A percentile compares a stretch with the other conserved stretches of the same genome.
These are phyloP conservation scores for Zangia roseola DNA, from an alignment of 768 basidiomycete genomes.

Conservation along the genomic window DNA sequence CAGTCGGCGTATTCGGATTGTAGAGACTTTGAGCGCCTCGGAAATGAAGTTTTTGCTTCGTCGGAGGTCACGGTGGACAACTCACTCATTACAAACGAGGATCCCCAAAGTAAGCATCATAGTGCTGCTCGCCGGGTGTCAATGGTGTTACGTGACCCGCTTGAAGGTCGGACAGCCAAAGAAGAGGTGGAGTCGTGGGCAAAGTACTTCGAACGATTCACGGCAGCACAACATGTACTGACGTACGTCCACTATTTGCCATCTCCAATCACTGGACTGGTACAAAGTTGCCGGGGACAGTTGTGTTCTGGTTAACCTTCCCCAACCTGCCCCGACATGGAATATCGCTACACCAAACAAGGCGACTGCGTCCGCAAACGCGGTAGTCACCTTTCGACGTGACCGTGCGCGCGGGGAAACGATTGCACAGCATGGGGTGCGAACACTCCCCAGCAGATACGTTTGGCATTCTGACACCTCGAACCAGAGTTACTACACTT, in stretches of 20 bases:
- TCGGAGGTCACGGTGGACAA: slow-evolving; percentile 22
- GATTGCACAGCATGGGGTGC: slow-evolving; percentile 23
- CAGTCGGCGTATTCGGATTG: slow-evolving; percentile 27
- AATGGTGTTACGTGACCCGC: slow-evolving; percentile 1
- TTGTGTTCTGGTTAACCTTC: slow-evolving; percentile 27
- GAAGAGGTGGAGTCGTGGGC: slow-evolving; percentile 24
- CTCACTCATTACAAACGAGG: slow-evolving; percentile 20
- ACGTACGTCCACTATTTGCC: slow-evolving; percentile 13
- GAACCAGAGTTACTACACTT: slow-evolving; percentile 26
- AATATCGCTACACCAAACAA: slow-evolving; percentile 19
- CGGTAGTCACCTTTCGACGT: slow-evolving; percentile 21
- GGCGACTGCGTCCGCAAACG: slow-evolving; percentile 26
- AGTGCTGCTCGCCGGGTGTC: neutral
- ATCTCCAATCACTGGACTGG: neutral
- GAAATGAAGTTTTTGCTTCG: slow-evolving; percentile 26
- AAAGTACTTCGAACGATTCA: slow-evolving; percentile 21
- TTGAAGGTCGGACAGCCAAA: slow-evolving; percentile 13
- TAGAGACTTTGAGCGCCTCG: slow-evolving; percentile 27
- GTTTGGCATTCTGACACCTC: neutral
- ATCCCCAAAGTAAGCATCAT: slow-evolving; percentile 13
- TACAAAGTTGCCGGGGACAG: slow-evolving; percentile 1
- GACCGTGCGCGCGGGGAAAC: slow-evolving; percentile 26
- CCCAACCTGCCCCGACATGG: slow-evolving; percentile 21
- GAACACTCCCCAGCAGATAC: neutral
- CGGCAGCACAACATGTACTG: slow-evolving; percentile 22